phyloP scores from a whole-genome alignment of 768 basidiomycete species.

The Leucogyrophana mollusca region DNA sequence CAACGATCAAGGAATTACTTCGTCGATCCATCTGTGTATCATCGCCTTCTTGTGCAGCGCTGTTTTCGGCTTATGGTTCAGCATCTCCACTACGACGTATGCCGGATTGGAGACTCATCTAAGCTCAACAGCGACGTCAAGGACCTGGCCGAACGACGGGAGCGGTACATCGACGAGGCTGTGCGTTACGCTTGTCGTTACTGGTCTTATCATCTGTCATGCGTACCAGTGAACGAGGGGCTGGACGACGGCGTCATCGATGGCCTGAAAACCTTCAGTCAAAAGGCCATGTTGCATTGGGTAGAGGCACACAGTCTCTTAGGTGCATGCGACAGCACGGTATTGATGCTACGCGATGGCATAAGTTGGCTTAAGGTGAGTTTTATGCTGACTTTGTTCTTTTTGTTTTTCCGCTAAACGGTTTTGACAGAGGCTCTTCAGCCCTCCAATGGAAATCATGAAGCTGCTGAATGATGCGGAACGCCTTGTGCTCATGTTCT shows the following conservation, averaged over 20 bases:
- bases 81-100: slow-evolving; percentile 13
- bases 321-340: slow-evolving; percentile 14
- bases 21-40: slow-evolving; percentile 9
- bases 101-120: slow-evolving; percentile 10
- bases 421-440: slow-evolving; percentile 7
- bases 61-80: slow-evolving; percentile 16
- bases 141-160: slow-evolving; percentile 12
- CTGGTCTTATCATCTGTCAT: slow-evolving; percentile 16
- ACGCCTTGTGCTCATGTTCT: slow-evolving; percentile 17
- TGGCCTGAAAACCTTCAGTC: slow-evolving; percentile 10
- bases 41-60: slow-evolving; percentile 9
- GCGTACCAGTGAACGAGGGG: slow-evolving; percentile 5
- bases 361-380: slow-evolving; percentile 15
- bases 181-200: slow-evolving; percentile 19
- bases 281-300: slow-evolving; percentile 12
- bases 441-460: slow-evolving; percentile 8
- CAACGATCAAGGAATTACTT: slow-evolving; percentile 16
- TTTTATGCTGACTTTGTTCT: neutral
- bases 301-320: slow-evolving; percentile 18
- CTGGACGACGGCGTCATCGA: slow-evolving; percentile 7
- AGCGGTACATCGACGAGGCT: slow-evolving; percentile 10
- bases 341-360: slow-evolving; percentile 10
- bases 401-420: slow-evolving; percentile 4
- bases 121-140: slow-evolving; percentile 12
- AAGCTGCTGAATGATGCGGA: slow-evolving; percentile 13